These are phyloP conservation scores for Fusarium sarcochroum DNA, from an alignment of 2,329 filamentous ascomycete genomes.

Conservation along the genomic window DNA sequence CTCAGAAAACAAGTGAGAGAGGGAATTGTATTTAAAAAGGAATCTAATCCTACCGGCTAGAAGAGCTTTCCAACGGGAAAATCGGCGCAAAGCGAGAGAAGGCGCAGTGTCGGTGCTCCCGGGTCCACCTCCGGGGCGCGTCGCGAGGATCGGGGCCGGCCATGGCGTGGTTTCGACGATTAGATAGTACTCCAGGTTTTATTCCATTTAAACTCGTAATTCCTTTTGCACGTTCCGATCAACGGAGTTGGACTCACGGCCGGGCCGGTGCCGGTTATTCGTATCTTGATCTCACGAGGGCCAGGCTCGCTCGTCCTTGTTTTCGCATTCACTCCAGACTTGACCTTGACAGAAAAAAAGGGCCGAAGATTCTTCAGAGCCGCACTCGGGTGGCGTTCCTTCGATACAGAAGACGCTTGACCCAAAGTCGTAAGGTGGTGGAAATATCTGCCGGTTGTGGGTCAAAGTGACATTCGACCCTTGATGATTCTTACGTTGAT, in stretches of 20 bases:
- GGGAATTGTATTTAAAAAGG: conserved; percentile 19
- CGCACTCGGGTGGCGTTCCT: conserved; percentile 29
- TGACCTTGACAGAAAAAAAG: conserved; percentile 17
- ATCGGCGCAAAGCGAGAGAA: conserved; percentile 20
- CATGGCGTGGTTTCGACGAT: conserved; percentile 9
- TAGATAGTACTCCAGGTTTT: conserved; percentile 38
- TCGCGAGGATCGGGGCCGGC: conserved; percentile 10
- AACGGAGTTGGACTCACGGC: conserved; percentile 8
- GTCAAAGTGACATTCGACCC: conserved; percentile 14
- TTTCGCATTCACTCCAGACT: neutral
- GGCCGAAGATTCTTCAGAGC: conserved; percentile 32
- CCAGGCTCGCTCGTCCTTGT: neutral
- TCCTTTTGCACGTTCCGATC: conserved; percentile 6
- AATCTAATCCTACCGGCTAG: conserved; percentile 25
- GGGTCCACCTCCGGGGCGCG: conserved; percentile 32
- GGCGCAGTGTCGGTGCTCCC: conserved; percentile 33
- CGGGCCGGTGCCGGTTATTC: conserved; percentile 1
- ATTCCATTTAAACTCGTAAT: conserved; percentile 36
- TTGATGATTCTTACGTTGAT: conserved; percentile 30
- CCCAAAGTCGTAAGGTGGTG: conserved; percentile 26
- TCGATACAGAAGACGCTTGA: conserved; percentile 15
- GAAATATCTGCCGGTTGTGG: conserved; percentile 36
- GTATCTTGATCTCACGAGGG: neutral
- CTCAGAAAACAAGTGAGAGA: neutral
- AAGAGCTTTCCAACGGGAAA: conserved; percentile 38